phyloP scores from a whole-genome alignment of 306 rosid genomes.

The Betula pendula region DNA sequence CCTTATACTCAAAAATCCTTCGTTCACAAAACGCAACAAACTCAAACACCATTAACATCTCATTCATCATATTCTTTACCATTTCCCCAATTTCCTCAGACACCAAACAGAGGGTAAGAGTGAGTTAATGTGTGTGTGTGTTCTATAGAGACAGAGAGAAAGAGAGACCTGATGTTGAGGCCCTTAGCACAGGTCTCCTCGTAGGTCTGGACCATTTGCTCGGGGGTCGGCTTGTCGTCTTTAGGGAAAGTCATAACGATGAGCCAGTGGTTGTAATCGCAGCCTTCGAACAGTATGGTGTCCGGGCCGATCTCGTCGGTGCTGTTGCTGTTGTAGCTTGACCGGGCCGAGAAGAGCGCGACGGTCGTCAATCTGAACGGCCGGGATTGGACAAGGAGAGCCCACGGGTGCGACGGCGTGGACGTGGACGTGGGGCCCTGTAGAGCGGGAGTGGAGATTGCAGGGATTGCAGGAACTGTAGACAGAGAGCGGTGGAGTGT shows the following conservation, averaged over 20 bases:
- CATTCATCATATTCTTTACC: background rate
- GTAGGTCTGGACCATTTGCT: conserved; percentile 59
- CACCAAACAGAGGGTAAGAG: background rate
- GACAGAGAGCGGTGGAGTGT: conserved; percentile 37
- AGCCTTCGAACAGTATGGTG: conserved; percentile 78
- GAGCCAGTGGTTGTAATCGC: conserved; percentile 90
- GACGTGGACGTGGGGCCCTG: conserved; percentile 6
- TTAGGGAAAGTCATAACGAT: conserved; percentile 63
- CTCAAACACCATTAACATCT: background rate
- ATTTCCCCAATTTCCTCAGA: background rate
- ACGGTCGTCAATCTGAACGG: conserved; percentile 38
- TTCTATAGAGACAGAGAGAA: background rate
- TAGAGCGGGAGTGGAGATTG: conserved; percentile 9
- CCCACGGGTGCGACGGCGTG: conserved; percentile 4
- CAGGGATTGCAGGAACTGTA: background rate
- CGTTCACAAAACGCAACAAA: background rate
- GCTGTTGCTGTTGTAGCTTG: conserved; percentile 8
- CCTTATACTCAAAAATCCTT: background rate
- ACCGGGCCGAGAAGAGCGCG: conserved; percentile 41
- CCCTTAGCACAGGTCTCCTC: conserved; percentile 82
- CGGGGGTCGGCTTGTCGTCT: conserved; percentile 49
- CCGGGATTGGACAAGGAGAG: conserved; percentile 31
- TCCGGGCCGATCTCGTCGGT: conserved; percentile 62
- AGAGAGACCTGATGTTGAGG: conserved; percentile 61
- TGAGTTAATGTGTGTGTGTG: background rate